Evolutionary conservation across 257 asterid genomes (phyloP).

Genomic region (Pogostemon cablin): DNA sequence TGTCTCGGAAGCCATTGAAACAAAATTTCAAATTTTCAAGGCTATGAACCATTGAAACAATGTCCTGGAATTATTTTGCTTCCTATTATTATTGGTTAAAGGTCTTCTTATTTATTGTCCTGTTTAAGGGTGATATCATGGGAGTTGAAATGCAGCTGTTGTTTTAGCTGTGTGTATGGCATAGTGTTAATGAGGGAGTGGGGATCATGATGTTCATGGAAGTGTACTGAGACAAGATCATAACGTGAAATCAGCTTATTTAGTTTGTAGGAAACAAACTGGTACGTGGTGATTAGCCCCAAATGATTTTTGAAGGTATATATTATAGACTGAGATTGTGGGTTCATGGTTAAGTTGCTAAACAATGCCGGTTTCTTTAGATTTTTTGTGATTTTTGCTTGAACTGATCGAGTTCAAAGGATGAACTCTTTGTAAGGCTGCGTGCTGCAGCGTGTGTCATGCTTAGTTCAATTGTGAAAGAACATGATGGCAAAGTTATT

Average conservation of each 20-base stretch:
- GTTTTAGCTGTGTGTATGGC: background rate
- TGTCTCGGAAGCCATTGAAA: no score
- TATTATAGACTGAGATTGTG: background rate
- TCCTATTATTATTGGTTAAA: background rate
- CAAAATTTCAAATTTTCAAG: no score
- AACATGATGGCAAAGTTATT: background rate
- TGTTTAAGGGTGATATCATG: background rate
- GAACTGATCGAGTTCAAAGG: background rate
- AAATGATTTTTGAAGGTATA: background rate
- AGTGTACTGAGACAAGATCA: no score
- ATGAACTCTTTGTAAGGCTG: background rate
- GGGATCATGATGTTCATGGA: no score
- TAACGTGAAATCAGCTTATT: background rate
- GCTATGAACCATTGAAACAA: background rate
- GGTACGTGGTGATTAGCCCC: background rate
- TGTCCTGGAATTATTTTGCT: background rate
- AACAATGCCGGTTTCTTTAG: background rate
- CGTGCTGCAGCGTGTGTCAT: background rate
- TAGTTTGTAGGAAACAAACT: conserved; percentile 1
- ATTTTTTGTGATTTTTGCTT: background rate
- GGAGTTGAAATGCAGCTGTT: background rate
- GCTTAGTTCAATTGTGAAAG: background rate
- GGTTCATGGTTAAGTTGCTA: background rate
- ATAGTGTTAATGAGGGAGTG: no score
- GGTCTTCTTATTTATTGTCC: background rate